Conservation (phyloP, 805 yeast species). For the Teunomyces panamensis region DNA sequence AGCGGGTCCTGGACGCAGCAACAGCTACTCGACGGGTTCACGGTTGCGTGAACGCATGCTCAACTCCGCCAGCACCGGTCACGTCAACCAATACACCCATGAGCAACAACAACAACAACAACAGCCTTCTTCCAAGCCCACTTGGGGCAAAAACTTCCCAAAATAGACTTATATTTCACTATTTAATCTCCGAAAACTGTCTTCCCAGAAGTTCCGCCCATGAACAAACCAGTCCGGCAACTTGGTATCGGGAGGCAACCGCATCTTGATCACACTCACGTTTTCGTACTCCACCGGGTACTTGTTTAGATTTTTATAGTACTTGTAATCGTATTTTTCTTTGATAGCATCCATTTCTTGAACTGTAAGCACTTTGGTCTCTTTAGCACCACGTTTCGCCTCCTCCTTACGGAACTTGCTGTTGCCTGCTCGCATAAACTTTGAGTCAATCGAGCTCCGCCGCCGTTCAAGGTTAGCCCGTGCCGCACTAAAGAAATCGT, state of each 20-base stretch:
- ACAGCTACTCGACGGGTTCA: conserved; percentile 22
- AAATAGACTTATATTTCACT: not conserved
- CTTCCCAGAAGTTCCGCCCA: conserved; percentile 68
- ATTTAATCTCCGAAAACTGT: conserved; percentile 19
- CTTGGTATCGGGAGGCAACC: conserved; percentile 58
- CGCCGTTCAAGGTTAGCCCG: conserved; percentile 22
- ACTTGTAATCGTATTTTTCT: conserved; percentile 28
- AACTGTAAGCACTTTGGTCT: conserved; percentile 8
- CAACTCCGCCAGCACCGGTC: conserved; percentile 4
- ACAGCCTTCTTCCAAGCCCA: conserved; percentile 11
- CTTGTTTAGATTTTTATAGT: conserved; percentile 42
- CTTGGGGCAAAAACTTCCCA: conserved; percentile 22
- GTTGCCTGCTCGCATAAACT: conserved; percentile 15
- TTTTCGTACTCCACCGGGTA: conserved; percentile 29
- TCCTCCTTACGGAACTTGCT: conserved; percentile 14
- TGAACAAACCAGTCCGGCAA: conserved; percentile 75
- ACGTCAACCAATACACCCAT: not conserved
- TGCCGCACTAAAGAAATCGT: conserved; percentile 14
- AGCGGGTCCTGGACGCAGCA: conserved; percentile 20
- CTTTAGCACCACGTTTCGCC: not conserved
- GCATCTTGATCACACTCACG: conserved; percentile 40
- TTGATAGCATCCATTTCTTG: conserved; percentile 12
- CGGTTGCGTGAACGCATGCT: conserved; percentile 30
- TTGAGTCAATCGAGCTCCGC: conserved; percentile 34
- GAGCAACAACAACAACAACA: not conserved